Percentiles rank a stretch among this genome's conserved stretches.
phyloP scores from a whole-genome alignment of 306 rosid genomes.

The Amphicarpaea edgeworthii region DNA sequence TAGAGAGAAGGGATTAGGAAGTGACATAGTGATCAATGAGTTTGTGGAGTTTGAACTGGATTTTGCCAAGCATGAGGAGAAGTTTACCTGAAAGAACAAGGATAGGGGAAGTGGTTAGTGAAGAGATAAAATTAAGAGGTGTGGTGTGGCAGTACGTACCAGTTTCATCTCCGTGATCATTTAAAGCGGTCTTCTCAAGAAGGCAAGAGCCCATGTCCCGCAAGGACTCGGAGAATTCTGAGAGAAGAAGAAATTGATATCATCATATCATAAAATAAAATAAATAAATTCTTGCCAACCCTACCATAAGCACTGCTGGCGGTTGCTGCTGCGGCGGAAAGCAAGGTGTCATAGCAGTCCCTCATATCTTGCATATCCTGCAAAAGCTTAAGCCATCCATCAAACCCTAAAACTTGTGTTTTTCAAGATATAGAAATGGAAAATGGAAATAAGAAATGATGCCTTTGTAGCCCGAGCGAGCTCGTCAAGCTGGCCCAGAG shows the following conservation, averaged over 20 bases:
- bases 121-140: background rate
- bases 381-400: conserved; percentile 11
- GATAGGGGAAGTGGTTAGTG: background rate
- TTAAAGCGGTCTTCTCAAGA: conserved; percentile 92
- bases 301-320: conserved; percentile 88
- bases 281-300: too few species aligned
- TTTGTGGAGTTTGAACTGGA: conserved; percentile 84
- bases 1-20: conserved; percentile 22
- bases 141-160: conserved; percentile 53
- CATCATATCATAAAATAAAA: background rate
- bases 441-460: too few species aligned
- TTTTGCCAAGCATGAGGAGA: conserved; percentile 80
- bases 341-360: conserved; percentile 91
- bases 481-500: conserved; percentile 76
- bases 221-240: conserved; percentile 91
- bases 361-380: conserved; percentile 93
- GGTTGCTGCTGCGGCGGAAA: conserved; percentile 95
- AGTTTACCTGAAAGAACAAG: conserved; percentile 74
- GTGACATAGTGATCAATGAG: conserved; percentile 85
- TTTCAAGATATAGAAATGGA: background rate
- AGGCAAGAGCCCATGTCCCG: conserved; percentile 92
- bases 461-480: conserved; percentile 93
- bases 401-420: conserved; percentile 42
- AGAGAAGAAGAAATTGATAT: background rate
- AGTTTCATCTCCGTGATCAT: conserved; percentile 90